Percentiles rank a stretch among this genome's conserved stretches.
Evolutionary conservation across 169 alveolate genomes (phyloP).

Genomic region (Plasmodium gallinaceum): DNA sequence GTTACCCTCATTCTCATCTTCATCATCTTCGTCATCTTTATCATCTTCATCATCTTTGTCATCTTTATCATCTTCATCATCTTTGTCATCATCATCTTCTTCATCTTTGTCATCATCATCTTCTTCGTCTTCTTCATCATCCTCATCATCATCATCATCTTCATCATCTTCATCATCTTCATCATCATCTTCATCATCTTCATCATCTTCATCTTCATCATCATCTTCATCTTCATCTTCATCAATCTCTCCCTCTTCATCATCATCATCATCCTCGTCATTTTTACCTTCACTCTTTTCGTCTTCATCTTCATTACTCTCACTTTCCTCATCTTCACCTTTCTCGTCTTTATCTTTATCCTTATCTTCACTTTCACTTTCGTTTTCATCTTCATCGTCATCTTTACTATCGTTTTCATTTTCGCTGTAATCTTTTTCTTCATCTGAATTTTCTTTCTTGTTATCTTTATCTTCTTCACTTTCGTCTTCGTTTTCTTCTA

Average conservation of each 20-base stretch:
- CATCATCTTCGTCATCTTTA: background rate
- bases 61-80: background rate
- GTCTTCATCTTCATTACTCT: background rate
- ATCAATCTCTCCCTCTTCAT: background rate
- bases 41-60: background rate
- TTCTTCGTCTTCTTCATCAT: background rate
- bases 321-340: background rate
- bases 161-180: background rate
- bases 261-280: background rate
- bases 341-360: background rate
- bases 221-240: background rate
- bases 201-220: background rate
- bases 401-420: slow-evolving; percentile 4
- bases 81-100: background rate
- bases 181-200: background rate
- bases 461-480: slow-evolving; percentile 8
- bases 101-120: background rate
- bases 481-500: background rate
- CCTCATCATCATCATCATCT: background rate
- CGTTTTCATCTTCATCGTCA: background rate
- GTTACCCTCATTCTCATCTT: background rate
- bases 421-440: slow-evolving; percentile 2
- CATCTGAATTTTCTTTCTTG: background rate
- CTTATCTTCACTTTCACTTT: background rate
- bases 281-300: background rate